Base-by-base conservation (phyloP, 352 stramenopile genomes). In the Globisporangium spinosum region DNA sequence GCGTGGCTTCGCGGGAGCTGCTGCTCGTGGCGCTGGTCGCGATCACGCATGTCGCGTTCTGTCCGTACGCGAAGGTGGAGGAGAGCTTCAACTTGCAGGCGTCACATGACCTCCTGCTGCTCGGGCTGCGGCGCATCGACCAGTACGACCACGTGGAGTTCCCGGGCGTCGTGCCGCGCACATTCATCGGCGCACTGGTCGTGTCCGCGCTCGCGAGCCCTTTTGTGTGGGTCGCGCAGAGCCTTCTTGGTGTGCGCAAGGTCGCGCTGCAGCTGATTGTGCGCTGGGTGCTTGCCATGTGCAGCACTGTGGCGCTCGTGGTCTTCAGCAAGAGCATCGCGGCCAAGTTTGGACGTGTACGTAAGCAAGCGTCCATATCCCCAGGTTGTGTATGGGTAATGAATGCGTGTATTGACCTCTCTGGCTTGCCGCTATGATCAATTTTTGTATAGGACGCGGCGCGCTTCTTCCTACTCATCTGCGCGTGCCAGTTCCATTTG, bases 11-110 rank as follows among this genome's bases (percentile, higher is more conserved):
- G 29, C 12, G 20, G 13, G 65, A 66, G 23, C 34, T 67, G 29
- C 51, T 45, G 49, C 58, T 67, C 38, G 49, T 67, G 57, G 69
- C 77, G 34, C 67, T 62, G 27, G 73, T 71, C 8, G 77, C 79
- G 59, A 77, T 79, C 9, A 67, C 69, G 53, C 82, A 93, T 53
- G 62, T 91, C 6, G 62, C 69, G 22, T 70, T 88, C 9, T 92
- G 85, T 43, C 86, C 88, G 29, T 96, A 85, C 65, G 67, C 87
- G 12, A 97, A 98, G 71, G 97, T 99, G 13, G 98, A 99, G 75
- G 97, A 99, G 80, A 98, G 90, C 62, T 99, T 99, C 78, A 98
- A 99, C 72, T 77, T 98, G 22, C 97, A 99, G 84, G 98, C 98
- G 10, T 97, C 93, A 20, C 97, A 99, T 78, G 98, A 99, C 77